Evolutionary conservation across 441 rosid genomes (phyloP), one percentile per base, ranked within the genome.

Genomic region (Populus hybrid): DNA sequence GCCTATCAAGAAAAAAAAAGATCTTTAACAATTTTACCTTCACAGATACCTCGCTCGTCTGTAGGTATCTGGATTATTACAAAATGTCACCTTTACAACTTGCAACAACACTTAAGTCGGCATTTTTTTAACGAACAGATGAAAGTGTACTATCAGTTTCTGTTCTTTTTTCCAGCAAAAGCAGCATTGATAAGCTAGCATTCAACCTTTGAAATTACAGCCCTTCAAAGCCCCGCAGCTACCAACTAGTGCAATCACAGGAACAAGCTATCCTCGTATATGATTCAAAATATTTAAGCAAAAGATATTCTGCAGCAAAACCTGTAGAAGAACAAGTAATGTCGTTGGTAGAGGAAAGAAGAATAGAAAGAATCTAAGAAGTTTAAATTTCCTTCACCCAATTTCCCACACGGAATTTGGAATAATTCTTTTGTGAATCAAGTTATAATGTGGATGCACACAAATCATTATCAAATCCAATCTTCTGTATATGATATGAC

Each of bases 291-390:
- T 24, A 7, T n/a, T 16, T 23, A 8, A 18, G 23, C 73, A 68
- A 28, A 35, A 53, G 24, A 35, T 40, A 36, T 45, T 45, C 76
- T 16, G 63, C 8, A 14, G 68, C 45, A 36, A 73, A 65, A 73
- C 78, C 82, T 73, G 78, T n/a, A 14, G 56, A 45, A 45, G 56
- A 45, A 45, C 56, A 14, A 45, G 56, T 45, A 14, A 14, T 45
- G 56, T 45, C 7, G 16, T 45, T 45, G 20, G 56, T 45, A 45
- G 56, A 45, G 16, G 1, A 31, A 59, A 29, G 26, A 63, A 29
- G 26, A 33, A 40, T 2, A 42, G 56, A 45, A 45, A 45, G 56
- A 45, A 45, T 45, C 56, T 45, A 45, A 4, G 56, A 45, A 1
- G n/a, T n/a, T n/a, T 3, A 18, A 29, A 66, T 68, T 6, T 68